These are phyloP conservation scores for Agaricales sp. DNA, from an alignment of 1,284 basidiomycete species.

Conservation along the genomic window DNA sequence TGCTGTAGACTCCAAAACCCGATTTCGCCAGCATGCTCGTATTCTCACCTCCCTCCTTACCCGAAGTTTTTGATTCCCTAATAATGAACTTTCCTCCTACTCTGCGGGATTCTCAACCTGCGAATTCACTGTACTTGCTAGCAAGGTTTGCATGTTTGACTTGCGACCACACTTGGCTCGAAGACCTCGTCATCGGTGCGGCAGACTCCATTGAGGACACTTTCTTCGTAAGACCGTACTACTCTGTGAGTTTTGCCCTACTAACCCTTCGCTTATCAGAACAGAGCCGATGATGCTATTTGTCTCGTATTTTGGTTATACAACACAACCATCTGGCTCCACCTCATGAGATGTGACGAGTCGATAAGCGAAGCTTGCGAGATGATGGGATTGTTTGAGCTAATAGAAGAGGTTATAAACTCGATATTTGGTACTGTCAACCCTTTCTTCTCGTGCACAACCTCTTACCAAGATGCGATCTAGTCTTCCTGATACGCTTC, in stretches of 20 bases:
- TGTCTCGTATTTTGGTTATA: conserved; percentile 91
- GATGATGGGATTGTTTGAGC: conserved; percentile 67
- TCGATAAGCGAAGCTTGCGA: conserved; percentile 69
- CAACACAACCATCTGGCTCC: conserved; percentile 83
- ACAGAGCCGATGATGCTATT: conserved; percentile 75
- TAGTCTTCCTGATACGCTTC: conserved; percentile 92
- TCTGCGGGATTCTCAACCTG: conserved; percentile 66
- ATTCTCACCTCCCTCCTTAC: conserved; percentile 72
- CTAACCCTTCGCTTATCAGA: conserved; percentile 31
- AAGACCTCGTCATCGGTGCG: conserved; percentile 84
- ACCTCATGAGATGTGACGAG: conserved; percentile 81
- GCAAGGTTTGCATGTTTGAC: conserved; percentile 81
- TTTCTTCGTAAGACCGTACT: conserved; percentile 65
- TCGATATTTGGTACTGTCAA: conserved; percentile 73
- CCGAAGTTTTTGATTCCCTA: conserved; percentile 71
- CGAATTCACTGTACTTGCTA: conserved; percentile 74
- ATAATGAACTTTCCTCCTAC: conserved; percentile 64
- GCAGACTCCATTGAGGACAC: conserved; percentile 88
- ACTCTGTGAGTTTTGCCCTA: background rate
- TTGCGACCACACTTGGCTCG: conserved; percentile 83
- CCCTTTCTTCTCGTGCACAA: conserved; percentile 4
- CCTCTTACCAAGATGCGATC: conserved; percentile 9
- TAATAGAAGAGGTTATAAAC: conserved; percentile 85
- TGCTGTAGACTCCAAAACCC: conserved; percentile 49
- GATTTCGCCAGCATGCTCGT: conserved; percentile 85